Percentiles rank a stretch among this genome's conserved stretches.
Evolutionary conservation across 306 rosid species (phyloP).

Genomic region (Citrullus colocynthis): DNA sequence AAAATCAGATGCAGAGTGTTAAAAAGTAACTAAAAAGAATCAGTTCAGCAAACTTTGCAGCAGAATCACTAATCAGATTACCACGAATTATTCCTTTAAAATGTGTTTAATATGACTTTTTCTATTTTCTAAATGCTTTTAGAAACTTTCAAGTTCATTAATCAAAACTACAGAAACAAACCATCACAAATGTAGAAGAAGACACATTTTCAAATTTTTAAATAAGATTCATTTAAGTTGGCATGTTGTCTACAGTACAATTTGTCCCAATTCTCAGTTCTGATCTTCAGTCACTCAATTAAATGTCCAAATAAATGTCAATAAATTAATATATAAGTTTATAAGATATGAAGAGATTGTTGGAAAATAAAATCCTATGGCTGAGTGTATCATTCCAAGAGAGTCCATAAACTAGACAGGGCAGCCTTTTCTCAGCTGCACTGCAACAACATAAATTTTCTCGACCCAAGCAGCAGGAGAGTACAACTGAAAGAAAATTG

Average conservation of each 20-base stretch:
- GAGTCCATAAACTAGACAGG: neutral
- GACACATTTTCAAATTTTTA: neutral
- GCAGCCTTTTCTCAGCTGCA: constrained; percentile 2
- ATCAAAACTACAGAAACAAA: neutral
- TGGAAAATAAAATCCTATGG: neutral
- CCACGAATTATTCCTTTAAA: neutral
- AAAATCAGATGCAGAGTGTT: neutral
- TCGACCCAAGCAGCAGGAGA: neutral
- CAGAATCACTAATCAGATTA: neutral
- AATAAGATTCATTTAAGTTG: neutral
- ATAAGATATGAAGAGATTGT: neutral
- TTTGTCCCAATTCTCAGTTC: neutral
- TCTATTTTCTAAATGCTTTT: neutral
- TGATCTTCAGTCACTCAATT: neutral
- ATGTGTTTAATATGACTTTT: neutral
- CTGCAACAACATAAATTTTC: constrained; percentile 1
- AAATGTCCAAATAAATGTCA: neutral
- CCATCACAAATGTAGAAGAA: too few species aligned
- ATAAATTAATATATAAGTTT: neutral
- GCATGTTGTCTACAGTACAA: neutral
- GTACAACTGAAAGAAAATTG: neutral
- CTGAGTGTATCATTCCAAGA: neutral
- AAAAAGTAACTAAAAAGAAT: neutral
- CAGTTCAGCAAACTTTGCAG: neutral
- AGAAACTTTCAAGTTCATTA: too few species aligned